These are phyloP conservation scores for Pichia nanzhaoensis DNA, from an alignment of 805 yeast genomes.

Conservation along the genomic window DNA sequence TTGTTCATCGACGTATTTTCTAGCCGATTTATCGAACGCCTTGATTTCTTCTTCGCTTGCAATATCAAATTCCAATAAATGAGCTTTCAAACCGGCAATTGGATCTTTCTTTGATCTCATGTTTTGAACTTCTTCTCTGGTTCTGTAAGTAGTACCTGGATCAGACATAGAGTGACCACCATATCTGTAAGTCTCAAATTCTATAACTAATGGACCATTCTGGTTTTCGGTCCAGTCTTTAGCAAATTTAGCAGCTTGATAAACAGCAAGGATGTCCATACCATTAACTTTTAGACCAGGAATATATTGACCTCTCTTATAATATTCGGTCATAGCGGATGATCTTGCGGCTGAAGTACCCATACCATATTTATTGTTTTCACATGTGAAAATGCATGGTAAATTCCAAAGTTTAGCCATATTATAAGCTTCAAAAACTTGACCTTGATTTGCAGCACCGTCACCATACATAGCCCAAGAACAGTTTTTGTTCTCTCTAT, in stretches of 20 bases:
- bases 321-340: slow-evolving; percentile 92
- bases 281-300: slow-evolving; percentile 98
- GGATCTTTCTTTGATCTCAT: slow-evolving; percentile 99
- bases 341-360: slow-evolving; percentile 98
- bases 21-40: slow-evolving; percentile 90
- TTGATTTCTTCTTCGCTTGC: slow-evolving; percentile 95
- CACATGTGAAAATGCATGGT: slow-evolving; percentile 93
- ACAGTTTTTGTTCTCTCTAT: slow-evolving; percentile 70
- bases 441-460: slow-evolving; percentile 99
- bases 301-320: slow-evolving; percentile 98
- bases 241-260: slow-evolving; percentile 94
- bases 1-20: slow-evolving; percentile 93
- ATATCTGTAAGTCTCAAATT: slow-evolving; percentile 97
- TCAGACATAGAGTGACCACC: slow-evolving; percentile 99
- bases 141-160: slow-evolving; percentile 99
- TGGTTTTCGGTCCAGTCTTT: slow-evolving; percentile 92
- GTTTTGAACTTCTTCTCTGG: slow-evolving; percentile 99
- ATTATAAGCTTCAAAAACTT: slow-evolving; percentile 94
- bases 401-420: slow-evolving; percentile 99
- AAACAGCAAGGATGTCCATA: slow-evolving; percentile 94
- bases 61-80: slow-evolving; percentile 70
- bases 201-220: slow-evolving; percentile 93
- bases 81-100: slow-evolving; percentile 90
- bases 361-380: slow-evolving; percentile 99
- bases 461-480: slow-evolving; percentile 93